phyloP scores from a whole-genome alignment of 176 grass and related monocot species.

The Avena insularis region DNA sequence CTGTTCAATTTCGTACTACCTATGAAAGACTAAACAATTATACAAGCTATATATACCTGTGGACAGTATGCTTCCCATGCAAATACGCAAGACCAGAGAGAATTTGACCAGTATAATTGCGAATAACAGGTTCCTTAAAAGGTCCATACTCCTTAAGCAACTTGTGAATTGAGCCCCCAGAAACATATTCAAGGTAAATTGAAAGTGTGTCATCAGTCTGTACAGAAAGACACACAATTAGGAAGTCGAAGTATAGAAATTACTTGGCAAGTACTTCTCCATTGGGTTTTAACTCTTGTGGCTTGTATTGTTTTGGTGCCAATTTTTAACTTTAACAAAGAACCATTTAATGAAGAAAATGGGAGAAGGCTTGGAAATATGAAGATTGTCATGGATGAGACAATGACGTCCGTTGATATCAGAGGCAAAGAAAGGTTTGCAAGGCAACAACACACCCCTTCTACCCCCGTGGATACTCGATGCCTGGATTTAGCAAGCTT shows the following conservation, averaged over 20 bases:
- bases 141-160: conserved; percentile 92
- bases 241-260: conserved; percentile 37
- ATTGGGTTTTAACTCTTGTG: too few relatives aligned
- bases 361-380: too few relatives aligned
- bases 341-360: too few relatives aligned
- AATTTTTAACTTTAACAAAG: too few relatives aligned
- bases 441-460: too few relatives aligned
- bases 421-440: too few relatives aligned
- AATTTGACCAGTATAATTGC: conserved; percentile 90
- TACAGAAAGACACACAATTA: conserved; percentile 35
- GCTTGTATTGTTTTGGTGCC: too few relatives aligned
- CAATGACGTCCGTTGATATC: too few relatives aligned
- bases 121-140: conserved; percentile 84
- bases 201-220: conserved; percentile 86
- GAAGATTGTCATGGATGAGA: too few relatives aligned
- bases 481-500: too few relatives aligned
- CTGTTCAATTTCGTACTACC: conserved; percentile 28
- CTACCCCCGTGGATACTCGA: too few relatives aligned
- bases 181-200: conserved; percentile 90
- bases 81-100: conserved; percentile 91
- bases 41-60: conserved; percentile 63
- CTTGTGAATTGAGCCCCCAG: conserved; percentile 94
- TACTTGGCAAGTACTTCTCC: conserved; percentile 17
- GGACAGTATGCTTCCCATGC: conserved; percentile 82
- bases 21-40: conserved; percentile 31